phyloP scores from a whole-genome alignment of 768 basidiomycete genomes.

The Pleurotus giganteus region DNA sequence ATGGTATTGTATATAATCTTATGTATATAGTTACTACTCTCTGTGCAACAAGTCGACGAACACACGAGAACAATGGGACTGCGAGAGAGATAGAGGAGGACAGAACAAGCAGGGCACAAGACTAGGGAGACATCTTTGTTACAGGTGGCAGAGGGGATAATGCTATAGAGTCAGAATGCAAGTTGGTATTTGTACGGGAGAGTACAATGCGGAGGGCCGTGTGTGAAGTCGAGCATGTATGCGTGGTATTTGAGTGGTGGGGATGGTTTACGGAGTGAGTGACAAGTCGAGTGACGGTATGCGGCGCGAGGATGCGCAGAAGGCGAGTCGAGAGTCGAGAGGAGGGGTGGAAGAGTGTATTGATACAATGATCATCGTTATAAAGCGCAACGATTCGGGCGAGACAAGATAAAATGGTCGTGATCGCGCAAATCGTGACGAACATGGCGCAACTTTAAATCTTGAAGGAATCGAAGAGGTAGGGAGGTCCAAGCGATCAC shows the following conservation, averaged over 20 bases:
- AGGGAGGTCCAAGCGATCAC: background rate
- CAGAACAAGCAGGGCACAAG: background rate
- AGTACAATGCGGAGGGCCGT: background rate
- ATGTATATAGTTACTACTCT: background rate
- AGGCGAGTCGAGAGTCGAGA: background rate
- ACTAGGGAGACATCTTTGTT: background rate
- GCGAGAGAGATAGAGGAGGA: background rate
- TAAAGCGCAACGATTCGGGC: background rate
- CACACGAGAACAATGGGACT: background rate
- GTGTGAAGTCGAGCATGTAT: background rate
- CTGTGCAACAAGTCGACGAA: background rate
- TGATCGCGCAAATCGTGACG: background rate
- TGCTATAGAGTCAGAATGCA: background rate
- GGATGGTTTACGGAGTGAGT: background rate
- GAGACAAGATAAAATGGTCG: background rate
- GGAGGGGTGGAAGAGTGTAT: background rate
- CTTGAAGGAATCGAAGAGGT: background rate
- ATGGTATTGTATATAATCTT: slow-evolving; percentile 10
- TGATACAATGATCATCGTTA: slow-evolving; percentile 1
- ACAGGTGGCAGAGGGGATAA: background rate
- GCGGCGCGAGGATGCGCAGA: background rate
- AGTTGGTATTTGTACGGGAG: background rate
- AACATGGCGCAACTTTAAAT: background rate
- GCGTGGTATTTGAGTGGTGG: too few relatives aligned
- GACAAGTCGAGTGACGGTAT: background rate